phyloP scores from a whole-genome alignment of 176 grass and related monocot genomes.

The Oryza meyeriana region DNA sequence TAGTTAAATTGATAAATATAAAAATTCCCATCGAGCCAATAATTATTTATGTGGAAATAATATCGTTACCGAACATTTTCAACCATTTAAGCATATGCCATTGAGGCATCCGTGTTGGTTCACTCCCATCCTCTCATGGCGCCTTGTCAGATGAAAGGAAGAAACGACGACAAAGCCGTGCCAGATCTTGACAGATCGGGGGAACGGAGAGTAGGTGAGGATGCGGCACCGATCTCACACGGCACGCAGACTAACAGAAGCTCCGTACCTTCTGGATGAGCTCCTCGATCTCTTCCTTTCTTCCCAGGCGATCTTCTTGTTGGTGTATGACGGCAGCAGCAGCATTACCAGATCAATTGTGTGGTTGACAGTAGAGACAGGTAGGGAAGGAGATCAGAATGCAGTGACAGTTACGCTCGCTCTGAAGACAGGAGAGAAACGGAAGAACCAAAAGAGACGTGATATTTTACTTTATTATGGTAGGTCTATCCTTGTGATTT shows the following conservation, averaged over 20 bases:
- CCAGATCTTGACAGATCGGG: neutral
- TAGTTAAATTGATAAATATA: too few relatives aligned
- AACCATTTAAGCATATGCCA: too few relatives aligned
- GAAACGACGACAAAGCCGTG: neutral
- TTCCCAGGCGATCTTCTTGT: neutral
- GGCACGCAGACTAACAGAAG: neutral
- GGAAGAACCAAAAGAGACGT: neutral
- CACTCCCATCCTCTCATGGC: neutral
- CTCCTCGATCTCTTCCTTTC: neutral
- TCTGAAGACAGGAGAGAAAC: neutral
- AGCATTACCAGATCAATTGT: neutral
- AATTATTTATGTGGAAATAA: too few relatives aligned
- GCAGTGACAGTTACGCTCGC: neutral
- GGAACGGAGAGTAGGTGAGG: neutral
- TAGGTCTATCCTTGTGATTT: neutral
- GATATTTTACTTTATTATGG: neutral
- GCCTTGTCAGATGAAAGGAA: conserved; percentile 4
- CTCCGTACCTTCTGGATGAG: neutral
- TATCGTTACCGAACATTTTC: too few relatives aligned
- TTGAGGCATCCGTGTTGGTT: neutral
- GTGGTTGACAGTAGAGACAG: neutral
- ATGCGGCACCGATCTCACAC: neutral
- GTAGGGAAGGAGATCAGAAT: neutral
- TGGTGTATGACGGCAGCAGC: neutral
- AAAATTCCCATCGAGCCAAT: too few relatives aligned